A percentile compares a stretch with the other conserved stretches of the same genome.
Evolutionary conservation across 305 asterid species (phyloP).

Genomic region (Fraxinus floribunda): DNA sequence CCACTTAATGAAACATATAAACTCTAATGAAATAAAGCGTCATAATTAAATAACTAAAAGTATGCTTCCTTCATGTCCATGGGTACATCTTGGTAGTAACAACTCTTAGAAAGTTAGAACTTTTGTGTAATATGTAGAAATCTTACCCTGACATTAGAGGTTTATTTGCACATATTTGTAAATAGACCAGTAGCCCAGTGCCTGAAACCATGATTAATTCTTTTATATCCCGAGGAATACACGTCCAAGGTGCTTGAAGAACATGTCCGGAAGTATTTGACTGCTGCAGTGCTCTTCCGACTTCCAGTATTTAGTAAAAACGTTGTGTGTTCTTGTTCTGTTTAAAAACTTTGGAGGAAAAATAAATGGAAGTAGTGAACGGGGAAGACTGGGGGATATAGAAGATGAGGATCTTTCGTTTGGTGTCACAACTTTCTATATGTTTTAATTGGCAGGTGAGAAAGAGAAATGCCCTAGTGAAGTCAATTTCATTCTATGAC

Average conservation of each 20-base stretch:
- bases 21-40: too few relatives aligned
- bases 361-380: background rate
- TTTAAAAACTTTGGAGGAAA: background rate
- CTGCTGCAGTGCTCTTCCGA: background rate
- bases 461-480: constrained; percentile 4
- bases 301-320: background rate
- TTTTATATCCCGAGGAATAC: background rate
- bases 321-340: background rate
- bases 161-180: too few relatives aligned
- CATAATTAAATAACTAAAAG: too few relatives aligned
- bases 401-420: background rate
- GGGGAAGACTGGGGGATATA: background rate
- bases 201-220: background rate
- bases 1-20: too few relatives aligned
- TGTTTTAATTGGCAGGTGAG: background rate
- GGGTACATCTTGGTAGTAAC: too few relatives aligned
- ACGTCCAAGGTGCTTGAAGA: background rate
- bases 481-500: background rate
- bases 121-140: too few relatives aligned
- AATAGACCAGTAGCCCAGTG: background rate
- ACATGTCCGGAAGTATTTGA: background rate
- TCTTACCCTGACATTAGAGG: too few relatives aligned
- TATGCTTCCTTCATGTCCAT: too few relatives aligned
- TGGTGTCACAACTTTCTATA: background rate
- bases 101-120: too few relatives aligned